Conservation (phyloP, 2,329 filamentous ascomycete species). For the Trichoderma atroviride region DNA sequence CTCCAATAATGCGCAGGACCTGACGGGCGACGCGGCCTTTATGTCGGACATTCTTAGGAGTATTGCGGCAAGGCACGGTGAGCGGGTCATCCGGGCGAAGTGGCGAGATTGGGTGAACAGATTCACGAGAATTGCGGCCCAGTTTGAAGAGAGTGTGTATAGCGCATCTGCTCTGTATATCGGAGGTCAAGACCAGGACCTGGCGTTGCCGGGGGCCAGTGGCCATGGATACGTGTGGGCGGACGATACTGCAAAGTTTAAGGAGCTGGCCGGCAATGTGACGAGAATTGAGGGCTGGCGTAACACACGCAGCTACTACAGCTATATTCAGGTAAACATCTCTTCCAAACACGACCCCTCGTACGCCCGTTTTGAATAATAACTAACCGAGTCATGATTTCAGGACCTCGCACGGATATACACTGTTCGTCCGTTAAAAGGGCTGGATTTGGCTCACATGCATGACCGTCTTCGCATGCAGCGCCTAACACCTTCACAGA, state of each 20-base stretch:
- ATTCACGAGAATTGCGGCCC: constrained; percentile 88
- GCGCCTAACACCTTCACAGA: constrained; percentile 73
- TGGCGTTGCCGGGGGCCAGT: constrained; percentile 59
- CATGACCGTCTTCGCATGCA: constrained; percentile 87
- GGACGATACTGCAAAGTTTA: constrained; percentile 76
- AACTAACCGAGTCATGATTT: background rate
- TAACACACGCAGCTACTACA: constrained; percentile 92
- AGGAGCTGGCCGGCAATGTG: constrained; percentile 88
- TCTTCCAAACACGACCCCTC: background rate
- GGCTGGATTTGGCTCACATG: constrained; percentile 87
- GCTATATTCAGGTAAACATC: constrained; percentile 76
- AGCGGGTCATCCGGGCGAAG: constrained; percentile 86
- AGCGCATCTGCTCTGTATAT: constrained; percentile 89
- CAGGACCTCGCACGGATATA: constrained; percentile 69
- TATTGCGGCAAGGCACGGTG: constrained; percentile 82
- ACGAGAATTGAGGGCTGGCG: constrained; percentile 96
- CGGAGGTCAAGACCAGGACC: constrained; percentile 71
- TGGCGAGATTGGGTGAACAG: constrained; percentile 95
- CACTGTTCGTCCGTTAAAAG: constrained; percentile 68
- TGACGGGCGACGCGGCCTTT: constrained; percentile 85
- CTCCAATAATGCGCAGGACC: constrained; percentile 56
- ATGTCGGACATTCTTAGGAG: constrained; percentile 84
- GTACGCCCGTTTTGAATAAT: background rate
- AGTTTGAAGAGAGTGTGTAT: constrained; percentile 95
- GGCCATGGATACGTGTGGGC: constrained; percentile 97